Evolutionary conservation across 2,329 filamentous ascomycete genomes (phyloP).

Genomic region (Aspergillus ochraceus): DNA sequence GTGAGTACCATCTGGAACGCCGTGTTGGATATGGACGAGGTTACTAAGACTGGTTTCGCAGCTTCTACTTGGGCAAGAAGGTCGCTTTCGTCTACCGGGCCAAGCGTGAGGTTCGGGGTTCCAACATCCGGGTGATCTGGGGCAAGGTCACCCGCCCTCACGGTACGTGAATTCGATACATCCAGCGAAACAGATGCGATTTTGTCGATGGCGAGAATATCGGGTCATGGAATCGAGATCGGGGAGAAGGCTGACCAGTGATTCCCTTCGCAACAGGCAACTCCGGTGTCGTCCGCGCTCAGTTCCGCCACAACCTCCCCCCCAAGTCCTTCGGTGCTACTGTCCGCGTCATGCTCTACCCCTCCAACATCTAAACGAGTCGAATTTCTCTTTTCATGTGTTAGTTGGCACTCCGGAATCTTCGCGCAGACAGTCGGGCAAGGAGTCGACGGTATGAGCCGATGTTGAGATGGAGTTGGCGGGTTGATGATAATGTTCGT

Average conservation of each 20-base stretch:
- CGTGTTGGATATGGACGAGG: constrained; percentile 2
- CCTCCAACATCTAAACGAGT: constrained; percentile 83
- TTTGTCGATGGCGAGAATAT: neutral
- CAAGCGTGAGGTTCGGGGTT: constrained; percentile 90
- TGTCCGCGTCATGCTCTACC: constrained; percentile 96
- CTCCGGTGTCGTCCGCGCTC: constrained; percentile 95
- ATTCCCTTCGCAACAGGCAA: constrained; percentile 63
- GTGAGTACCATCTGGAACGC: constrained; percentile 49
- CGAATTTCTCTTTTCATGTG: constrained; percentile 28
- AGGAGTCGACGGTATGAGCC: constrained; percentile 40
- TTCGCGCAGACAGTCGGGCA: constrained; percentile 39
- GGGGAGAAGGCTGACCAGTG: constrained; percentile 8
- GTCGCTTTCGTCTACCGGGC: constrained; percentile 98
- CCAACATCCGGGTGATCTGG: constrained; percentile 99
- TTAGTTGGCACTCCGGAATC: constrained; percentile 37
- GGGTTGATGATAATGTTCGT: constrained; percentile 41
- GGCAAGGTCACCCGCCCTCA: constrained; percentile 96
- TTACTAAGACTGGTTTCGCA: constrained; percentile 31
- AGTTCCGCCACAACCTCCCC: constrained; percentile 95
- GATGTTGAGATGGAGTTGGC: constrained; percentile 41
- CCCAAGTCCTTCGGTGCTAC: constrained; percentile 95
- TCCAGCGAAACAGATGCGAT: constrained; percentile 6
- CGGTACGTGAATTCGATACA: constrained; percentile 58
- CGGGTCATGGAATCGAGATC: neutral
- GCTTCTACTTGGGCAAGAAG: constrained; percentile 98